Evolutionary conservation across 108 stramenopile species (phyloP).

Genomic region (Nitzschia putrida): DNA sequence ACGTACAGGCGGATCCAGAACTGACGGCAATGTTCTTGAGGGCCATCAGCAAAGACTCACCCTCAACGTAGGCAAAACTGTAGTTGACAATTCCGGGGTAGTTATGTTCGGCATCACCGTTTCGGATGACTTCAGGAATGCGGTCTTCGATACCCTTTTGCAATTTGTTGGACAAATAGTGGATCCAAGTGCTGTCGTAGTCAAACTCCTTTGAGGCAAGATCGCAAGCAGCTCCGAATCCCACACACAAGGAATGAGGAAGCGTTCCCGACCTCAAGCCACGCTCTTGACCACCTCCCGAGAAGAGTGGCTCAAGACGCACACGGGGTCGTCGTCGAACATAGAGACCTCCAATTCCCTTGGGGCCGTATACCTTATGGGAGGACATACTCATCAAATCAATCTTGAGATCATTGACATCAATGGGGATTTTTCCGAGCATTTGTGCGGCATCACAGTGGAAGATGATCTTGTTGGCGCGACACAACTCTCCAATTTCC

Average conservation of each 20-base stretch:
- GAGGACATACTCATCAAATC: conserved; percentile 96
- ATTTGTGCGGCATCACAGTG: conserved; percentile 99
- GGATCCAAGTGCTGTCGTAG: conserved; percentile 79
- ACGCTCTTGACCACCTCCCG: conserved; percentile 98
- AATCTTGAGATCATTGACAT: conserved; percentile 92
- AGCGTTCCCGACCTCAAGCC: conserved; percentile 91
- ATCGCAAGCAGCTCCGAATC: conserved; percentile 92
- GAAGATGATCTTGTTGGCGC: conserved; percentile 93
- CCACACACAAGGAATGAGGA: conserved; percentile 88
- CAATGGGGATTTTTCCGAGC: conserved; percentile 96
- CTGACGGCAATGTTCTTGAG: conserved; percentile 98
- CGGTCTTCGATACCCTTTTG: conserved; percentile 81
- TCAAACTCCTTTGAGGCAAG: conserved; percentile 87
- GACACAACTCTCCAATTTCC: conserved; percentile 94
- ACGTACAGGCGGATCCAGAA: conserved; percentile 97
- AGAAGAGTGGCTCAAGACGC: conserved; percentile 94
- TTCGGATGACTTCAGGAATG: conserved; percentile 88
- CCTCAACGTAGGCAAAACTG: conserved; percentile 99
- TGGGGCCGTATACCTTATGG: conserved; percentile 99
- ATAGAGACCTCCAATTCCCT: conserved; percentile 97
- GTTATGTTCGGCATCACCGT: conserved; percentile 87
- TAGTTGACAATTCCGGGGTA: conserved; percentile 97
- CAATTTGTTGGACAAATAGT: conserved; percentile 72
- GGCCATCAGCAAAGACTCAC: conserved; percentile 95
- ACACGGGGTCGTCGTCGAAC: conserved; percentile 95